Evolutionary conservation across 129 eudicot genomes (phyloP).

Genomic region (Mikania micrantha): DNA sequence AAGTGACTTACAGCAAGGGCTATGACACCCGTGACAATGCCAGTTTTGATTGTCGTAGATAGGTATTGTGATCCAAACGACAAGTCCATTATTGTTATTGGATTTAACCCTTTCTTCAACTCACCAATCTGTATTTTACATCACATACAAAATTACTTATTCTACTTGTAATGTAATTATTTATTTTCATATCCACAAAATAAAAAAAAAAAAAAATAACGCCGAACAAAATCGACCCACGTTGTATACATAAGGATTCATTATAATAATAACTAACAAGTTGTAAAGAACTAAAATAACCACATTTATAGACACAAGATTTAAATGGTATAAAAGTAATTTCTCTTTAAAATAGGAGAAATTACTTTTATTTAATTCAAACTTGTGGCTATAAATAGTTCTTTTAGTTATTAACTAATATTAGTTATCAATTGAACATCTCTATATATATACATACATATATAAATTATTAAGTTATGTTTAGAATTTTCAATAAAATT

Average conservation of each 20-base stretch:
- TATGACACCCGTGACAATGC: conserved; percentile 93
- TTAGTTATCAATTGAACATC: no score
- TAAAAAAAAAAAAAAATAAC: not conserved
- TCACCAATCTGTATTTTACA: conserved; percentile 56
- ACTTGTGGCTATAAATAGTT: no score
- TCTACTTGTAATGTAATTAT: not conserved
- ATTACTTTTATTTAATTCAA: no score
- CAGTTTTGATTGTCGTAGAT: conserved; percentile 73
- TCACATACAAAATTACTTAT: not conserved
- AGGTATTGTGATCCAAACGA: conserved; percentile 59
- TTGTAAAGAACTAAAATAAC: no score
- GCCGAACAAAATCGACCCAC: not conserved
- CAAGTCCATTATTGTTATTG: conserved; percentile 65
- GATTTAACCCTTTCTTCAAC: conserved; percentile 89
- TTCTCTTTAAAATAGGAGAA: no score
- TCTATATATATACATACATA: no score
- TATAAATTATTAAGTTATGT: no score
- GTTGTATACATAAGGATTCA: not conserved
- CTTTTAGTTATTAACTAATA: no score
- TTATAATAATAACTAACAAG: no score
- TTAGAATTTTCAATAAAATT: no score
- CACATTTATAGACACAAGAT: no score
- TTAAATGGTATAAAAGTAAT: no score
- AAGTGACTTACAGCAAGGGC: conserved; percentile 74
- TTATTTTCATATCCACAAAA: not conserved